Base-by-base conservation (phyloP, 108 stramenopile species). In the Fistulifera pelliculosa region DNA sequence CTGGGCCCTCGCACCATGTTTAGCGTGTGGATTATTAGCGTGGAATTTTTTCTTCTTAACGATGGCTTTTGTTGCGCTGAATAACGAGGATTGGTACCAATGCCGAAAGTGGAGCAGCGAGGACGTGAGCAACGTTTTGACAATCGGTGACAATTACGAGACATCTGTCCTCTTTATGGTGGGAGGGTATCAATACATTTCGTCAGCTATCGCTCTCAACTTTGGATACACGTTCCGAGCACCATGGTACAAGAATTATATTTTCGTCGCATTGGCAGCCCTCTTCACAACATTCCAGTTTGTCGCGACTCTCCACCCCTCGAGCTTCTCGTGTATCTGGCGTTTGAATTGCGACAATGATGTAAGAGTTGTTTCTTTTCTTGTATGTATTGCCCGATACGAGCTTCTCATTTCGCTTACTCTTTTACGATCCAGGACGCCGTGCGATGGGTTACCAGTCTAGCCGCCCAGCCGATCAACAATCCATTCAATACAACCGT, bases 321-420 rank as follows among this genome's bases (percentile, higher is more conserved):
- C 54, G n/a, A 45, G 60, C 12, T 53, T 77, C 16, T 77, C 76
- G 16, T 81, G 80, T 35, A 24, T 81, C 0, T 81, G 66, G 64
- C 75, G 80, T 24, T 39, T 81, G 18, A 81, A 81, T 35, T 81
- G 80, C 44, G 61, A 62, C 42, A 80, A 80, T 41, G 78, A 75
- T 22, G 42, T 35, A 26, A 26, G n/a, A 25, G 3, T 35, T 3
- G 8, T n/a, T n/a, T n/a, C n/a, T n/a, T n/a, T n/a, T n/a, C n/a
- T n/a, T n/a, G n/a, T n/a, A n/a, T n/a, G n/a, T n/a, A n/a, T n/a
- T n/a, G n/a, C n/a, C n/a, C 8, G 31, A 35, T 35, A 35, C 31
- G 8, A 35, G 3, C 11, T 45, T 45, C 44, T 51, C 25, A 51
- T 51, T 16, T 47, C 13, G 2, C 3, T 4, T 58, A 4, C 19